Conservation (phyloP, 257 asterid genomes). For the Capsicum pubescens region DNA sequence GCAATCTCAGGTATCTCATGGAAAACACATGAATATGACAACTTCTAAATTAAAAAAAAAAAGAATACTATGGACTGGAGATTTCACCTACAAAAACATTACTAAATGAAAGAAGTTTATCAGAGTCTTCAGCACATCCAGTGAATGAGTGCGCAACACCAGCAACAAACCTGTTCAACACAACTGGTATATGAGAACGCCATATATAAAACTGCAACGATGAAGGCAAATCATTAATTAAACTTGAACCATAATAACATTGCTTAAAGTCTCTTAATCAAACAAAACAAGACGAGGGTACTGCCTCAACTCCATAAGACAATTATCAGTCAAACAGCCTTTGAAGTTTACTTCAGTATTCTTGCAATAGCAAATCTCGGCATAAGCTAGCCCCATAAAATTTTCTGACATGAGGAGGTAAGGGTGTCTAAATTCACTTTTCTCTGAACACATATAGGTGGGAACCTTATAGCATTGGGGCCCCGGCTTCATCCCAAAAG, state of each 20-base stretch:
- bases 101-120: slow-evolving; percentile 66
- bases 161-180: slow-evolving; percentile 60
- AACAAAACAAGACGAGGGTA: not conserved
- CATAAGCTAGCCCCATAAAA: not conserved
- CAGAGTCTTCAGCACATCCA: slow-evolving; percentile 83
- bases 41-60: slow-evolving; percentile 22
- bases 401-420: not conserved
- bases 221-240: not conserved
- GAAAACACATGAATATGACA: slow-evolving; percentile 16
- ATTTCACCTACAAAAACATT: slow-evolving; percentile 73
- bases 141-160: slow-evolving; percentile 97
- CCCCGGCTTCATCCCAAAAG: not conserved
- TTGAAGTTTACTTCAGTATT: not conserved
- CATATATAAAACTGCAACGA: not conserved
- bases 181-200: not conserved
- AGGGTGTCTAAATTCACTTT: not conserved
- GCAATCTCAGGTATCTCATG: not conserved
- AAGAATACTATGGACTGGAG: slow-evolving; percentile 23
- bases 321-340: not conserved
- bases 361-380: slow-evolving; percentile 13
- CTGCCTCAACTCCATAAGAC: not conserved
- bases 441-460: not conserved
- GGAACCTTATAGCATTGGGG: not conserved
- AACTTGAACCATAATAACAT: not conserved
- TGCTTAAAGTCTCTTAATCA: not conserved